Conservation (phyloP, 306 rosid genomes). For the Pterocarpus macrocarpus region DNA sequence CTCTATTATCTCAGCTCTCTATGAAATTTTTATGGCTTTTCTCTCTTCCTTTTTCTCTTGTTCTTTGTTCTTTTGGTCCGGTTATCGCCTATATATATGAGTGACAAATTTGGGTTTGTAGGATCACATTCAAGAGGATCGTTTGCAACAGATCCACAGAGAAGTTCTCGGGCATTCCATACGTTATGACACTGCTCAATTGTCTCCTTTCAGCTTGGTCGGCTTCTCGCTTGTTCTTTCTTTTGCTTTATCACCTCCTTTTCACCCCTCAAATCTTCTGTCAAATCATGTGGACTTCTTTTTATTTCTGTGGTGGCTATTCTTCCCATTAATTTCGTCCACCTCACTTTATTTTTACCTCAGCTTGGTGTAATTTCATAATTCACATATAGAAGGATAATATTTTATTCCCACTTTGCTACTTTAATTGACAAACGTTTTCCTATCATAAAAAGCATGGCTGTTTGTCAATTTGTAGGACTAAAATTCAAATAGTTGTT, state of each 20-base stretch:
- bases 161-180: conserved; percentile 91
- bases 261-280: conserved; percentile 1
- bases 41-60: neutral
- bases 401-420: neutral
- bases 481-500: neutral
- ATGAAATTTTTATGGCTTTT: neutral
- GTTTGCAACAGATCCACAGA: conserved; percentile 67
- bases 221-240: conserved; percentile 18
- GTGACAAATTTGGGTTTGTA: conserved; percentile 38
- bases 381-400: neutral
- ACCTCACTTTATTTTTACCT: neutral
- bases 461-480: conserved; percentile 23
- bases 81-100: neutral
- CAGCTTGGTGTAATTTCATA: neutral
- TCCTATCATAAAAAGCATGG: neutral
- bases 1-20: neutral
- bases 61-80: neutral
- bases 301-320: neutral
- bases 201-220: conserved; percentile 95
- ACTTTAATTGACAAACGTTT: conserved; percentile 17
- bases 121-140: conserved; percentile 90
- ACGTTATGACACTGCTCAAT: conserved; percentile 86
- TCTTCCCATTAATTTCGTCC: neutral
- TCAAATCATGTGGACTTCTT: conserved; percentile 41
- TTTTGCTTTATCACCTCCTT: neutral